Conservation (phyloP, 2,329 filamentous ascomycete species). For the Colletotrichum orbiculare region DNA sequence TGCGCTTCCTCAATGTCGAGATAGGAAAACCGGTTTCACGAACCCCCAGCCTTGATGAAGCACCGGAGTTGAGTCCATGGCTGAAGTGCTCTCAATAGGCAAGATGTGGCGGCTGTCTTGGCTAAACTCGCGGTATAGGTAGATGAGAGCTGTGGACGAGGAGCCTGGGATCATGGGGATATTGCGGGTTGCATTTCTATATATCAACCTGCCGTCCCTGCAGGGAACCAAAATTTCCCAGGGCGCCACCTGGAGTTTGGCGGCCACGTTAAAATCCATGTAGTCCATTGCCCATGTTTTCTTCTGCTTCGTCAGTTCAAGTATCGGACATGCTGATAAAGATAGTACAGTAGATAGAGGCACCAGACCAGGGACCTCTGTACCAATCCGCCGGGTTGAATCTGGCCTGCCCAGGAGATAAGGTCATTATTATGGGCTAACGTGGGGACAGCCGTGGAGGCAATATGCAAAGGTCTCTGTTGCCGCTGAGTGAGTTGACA, state of each 20-base stretch:
- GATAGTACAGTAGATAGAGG: not conserved
- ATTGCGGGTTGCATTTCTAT: no score
- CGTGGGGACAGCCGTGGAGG: slow-evolving; percentile 4
- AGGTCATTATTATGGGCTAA: slow-evolving; percentile 22
- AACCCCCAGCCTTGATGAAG: slow-evolving; percentile 37
- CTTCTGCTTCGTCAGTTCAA: not conserved
- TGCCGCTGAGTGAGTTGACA: not conserved
- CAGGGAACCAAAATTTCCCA: no score
- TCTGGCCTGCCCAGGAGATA: slow-evolving; percentile 22
- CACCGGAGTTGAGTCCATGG: slow-evolving; percentile 33
- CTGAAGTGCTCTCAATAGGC: not conserved
- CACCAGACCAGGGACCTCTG: not conserved
- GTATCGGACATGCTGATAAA: slow-evolving; percentile 11
- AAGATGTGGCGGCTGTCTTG: not conserved
- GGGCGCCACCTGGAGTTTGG: no score
- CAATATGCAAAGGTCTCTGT: not conserved
- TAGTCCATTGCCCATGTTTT: not conserved
- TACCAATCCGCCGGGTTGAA: slow-evolving; percentile 5
- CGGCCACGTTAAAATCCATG: not conserved
- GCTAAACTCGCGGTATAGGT: not conserved
- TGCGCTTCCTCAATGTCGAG: not conserved
- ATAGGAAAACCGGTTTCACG: not conserved
- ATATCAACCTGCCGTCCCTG: no score
- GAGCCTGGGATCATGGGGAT: not conserved
- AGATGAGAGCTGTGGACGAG: not conserved